A percentile compares a stretch with the other conserved stretches of the same genome.
Conservation (phyloP, 805 yeast species). For the Spathaspora hagerdaliae region DNA sequence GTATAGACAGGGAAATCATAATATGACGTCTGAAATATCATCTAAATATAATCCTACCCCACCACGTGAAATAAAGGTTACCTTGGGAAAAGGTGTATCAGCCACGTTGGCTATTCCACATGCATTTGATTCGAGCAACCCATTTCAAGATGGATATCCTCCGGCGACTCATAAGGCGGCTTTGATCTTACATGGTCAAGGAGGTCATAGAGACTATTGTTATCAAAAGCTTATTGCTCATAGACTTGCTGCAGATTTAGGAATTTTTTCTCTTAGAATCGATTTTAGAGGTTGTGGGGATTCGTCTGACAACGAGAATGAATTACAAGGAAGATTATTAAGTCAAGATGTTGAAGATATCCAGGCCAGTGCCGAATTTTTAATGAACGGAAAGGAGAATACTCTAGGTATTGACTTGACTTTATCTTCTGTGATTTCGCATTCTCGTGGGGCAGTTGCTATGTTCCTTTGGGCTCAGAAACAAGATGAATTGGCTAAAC, state of each 20-base stretch:
- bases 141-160: constrained; percentile 21
- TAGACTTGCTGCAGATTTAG: constrained; percentile 52
- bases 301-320: constrained; percentile 49
- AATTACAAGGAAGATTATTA: constrained; percentile 50
- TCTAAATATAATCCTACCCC: constrained; percentile 3
- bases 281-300: constrained; percentile 87
- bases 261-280: constrained; percentile 65
- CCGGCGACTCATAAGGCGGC: constrained; percentile 50
- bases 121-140: constrained; percentile 19
- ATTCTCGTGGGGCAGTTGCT: constrained; percentile 77
- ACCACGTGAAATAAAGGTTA: constrained; percentile 35
- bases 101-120: constrained; percentile 40
- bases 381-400: constrained; percentile 23
- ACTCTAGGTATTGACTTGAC: constrained; percentile 41
- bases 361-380: constrained; percentile 32
- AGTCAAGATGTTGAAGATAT: constrained; percentile 68
- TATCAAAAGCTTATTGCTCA: constrained; percentile 65
- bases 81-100: constrained; percentile 27
- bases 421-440: constrained; percentile 62
- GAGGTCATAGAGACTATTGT: constrained; percentile 78
- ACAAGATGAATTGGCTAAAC: constrained; percentile 33
- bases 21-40: background rate
- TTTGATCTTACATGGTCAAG: constrained; percentile 76
- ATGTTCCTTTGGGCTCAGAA: constrained; percentile 66
- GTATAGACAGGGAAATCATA: too few species aligned